A percentile compares a stretch with the other conserved stretches of the same genome.
These are phyloP conservation scores for Volvariella surrecta DNA, from an alignment of 1,284 basidiomycete species.

Conservation along the genomic window DNA sequence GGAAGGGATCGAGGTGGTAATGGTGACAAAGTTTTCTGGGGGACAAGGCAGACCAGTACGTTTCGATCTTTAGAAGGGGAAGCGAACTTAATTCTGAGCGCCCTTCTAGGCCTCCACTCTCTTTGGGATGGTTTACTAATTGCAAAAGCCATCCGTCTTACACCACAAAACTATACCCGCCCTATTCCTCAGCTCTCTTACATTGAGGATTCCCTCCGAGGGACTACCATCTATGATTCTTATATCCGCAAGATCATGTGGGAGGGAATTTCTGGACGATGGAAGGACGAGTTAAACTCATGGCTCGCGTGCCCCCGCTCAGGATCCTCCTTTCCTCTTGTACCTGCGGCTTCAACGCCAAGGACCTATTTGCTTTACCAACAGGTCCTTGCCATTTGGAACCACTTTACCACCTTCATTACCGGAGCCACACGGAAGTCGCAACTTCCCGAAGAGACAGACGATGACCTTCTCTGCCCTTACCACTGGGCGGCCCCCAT, in stretches of 20 bases:
- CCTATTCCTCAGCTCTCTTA: conserved; percentile 50
- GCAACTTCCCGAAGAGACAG: conserved; percentile 26
- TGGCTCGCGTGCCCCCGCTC: conserved; percentile 64
- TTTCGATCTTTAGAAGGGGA: conserved; percentile 7
- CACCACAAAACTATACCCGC: conserved; percentile 66
- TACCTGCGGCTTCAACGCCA: conserved; percentile 6
- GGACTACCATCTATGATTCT: conserved; percentile 79
- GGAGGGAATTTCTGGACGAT: conserved; percentile 69
- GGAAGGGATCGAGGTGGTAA: conserved; percentile 85
- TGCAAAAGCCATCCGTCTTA: conserved; percentile 69
- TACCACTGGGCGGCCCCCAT: conserved; percentile 66
- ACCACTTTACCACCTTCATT: conserved; percentile 7
- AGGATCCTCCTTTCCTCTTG: conserved; percentile 8
- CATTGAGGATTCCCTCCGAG: conserved; percentile 69
- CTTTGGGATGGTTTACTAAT: conserved; percentile 83
- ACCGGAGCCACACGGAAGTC: neutral
- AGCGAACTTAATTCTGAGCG: conserved; percentile 1
- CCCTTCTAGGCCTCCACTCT: conserved; percentile 63
- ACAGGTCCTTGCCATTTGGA: conserved; percentile 18
- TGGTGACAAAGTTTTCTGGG: conserved; percentile 61
- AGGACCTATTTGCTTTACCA: conserved; percentile 14
- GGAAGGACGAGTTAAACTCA: conserved; percentile 43
- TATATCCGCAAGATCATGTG: conserved; percentile 81
- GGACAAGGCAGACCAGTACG: conserved; percentile 59
- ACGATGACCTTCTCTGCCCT: conserved; percentile 67